Base-by-base conservation (phyloP, 805 yeast genomes). In the Candida silvicultrix region DNA sequence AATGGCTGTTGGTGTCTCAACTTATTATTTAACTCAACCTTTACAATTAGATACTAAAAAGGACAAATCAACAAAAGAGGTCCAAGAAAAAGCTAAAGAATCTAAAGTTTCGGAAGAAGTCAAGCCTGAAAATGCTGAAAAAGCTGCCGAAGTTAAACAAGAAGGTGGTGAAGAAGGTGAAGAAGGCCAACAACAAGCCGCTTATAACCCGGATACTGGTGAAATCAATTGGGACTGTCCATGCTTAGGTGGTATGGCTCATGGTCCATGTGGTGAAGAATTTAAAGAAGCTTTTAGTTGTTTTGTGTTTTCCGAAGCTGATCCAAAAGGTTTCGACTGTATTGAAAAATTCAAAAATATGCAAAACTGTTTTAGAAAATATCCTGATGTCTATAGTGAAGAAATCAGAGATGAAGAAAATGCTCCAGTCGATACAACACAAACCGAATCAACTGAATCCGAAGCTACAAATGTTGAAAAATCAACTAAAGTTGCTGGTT, bases 191-290 rank as follows among this genome's bases (percentile, higher is more conserved):
- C 70, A 65, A 50, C 68, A 73, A 49, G 85, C 89, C 35, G 97
- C 98, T 4, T 92, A 80, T 68, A 80, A 92, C 70, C 97, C 97
- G 28, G 96, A 87, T 59, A 94, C 99, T 3, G 99, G 99, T 28
- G 98, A 92, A 65, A 94, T 94, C 69, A 92, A 94, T 78, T 94
- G 99, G 99, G 98, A 94, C 63, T 94, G 99, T 67, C 98, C 99
- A n/a, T 92, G 98, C 67, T 73, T 94, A 42, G 99, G 98, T 31
- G 99, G 99, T 38, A 89, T 94, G 97, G 98, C 99, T 29, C 76
- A 90, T 54, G 99, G 99, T 0, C 98, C 99, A 46, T 94, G 99
- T 70, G 99, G 99, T 47, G 90, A 83, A 58, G 96, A 89, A 69
- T 89, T 89, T 74, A 89, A 87, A 69, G 89, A 79, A 44, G 98